Evolutionary conservation across 306 rosid species (phyloP).

Genomic region (Vigna mungo): DNA sequence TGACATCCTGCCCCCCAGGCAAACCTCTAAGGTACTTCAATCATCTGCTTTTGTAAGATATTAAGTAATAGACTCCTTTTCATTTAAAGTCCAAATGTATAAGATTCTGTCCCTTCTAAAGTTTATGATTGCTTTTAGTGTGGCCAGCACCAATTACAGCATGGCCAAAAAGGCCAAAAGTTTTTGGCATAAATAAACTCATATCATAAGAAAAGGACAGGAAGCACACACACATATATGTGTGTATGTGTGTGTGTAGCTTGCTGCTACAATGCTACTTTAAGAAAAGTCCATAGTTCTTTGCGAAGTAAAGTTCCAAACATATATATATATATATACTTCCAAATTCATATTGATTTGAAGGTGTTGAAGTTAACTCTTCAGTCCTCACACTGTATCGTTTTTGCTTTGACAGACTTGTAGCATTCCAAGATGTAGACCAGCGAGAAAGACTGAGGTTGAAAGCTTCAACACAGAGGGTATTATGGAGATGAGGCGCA

Average conservation of each 20-base stretch:
- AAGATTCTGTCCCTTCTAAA: constrained; percentile 26
- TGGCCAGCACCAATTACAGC: constrained; percentile 27
- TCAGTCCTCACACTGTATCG: constrained; percentile 9
- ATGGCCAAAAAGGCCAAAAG: constrained; percentile 31
- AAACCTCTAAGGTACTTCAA: constrained; percentile 59
- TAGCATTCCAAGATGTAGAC: constrained; percentile 58
- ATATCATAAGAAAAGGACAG: constrained; percentile 38
- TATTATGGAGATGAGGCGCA: constrained; percentile 55
- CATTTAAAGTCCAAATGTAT: constrained; percentile 22
- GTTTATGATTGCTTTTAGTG: constrained; percentile 24
- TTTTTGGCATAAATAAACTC: constrained; percentile 39
- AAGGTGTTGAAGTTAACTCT: constrained; percentile 2
- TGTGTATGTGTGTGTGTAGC: background rate
- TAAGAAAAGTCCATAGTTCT: constrained; percentile 21
- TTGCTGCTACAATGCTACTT: constrained; percentile 8
- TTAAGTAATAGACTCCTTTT: constrained; percentile 2
- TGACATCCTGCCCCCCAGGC: constrained; percentile 53
- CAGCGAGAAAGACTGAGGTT: constrained; percentile 43
- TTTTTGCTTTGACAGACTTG: constrained; percentile 46
- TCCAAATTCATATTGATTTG: constrained; percentile 35
- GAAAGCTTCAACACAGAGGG: constrained; percentile 55
- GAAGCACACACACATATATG: background rate
- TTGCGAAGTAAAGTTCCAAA: constrained; percentile 1
- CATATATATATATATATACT: background rate
- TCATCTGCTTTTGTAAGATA: constrained; percentile 22